Base-by-base conservation (phyloP, 2,329 filamentous ascomycete genomes). In the Xylaria sp. region DNA sequence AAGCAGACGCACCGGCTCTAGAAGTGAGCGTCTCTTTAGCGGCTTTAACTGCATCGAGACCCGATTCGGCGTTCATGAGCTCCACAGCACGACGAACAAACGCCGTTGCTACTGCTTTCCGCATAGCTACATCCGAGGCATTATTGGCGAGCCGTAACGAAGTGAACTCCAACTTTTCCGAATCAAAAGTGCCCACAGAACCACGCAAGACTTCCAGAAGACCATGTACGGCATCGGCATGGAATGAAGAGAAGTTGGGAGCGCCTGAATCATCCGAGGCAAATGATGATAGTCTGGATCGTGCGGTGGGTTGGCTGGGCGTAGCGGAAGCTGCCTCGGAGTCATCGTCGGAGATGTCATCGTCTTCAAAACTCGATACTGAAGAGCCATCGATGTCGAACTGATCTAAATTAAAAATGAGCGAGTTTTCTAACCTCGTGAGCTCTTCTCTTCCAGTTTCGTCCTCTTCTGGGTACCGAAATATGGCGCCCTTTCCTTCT, bases 111-210 rank as follows among this genome's bases (percentile, higher is more conserved):
- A 98, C 91, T 18, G 96, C 94, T 40, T 91, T 91, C 53, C 95
- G 92, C 76, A 98, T 93, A 79, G 96, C 92, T 72, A 91, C 87
- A 76, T 97, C 95, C 0, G 93, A 94, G 2, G 96, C 96, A 76
- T 98, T 93, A 75, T 92, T 93, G 63, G 91, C 92, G 79, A 99
- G 93, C 12, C 95, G 91, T n/a, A 98, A 85, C 55, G 93, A 93
- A 84, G 94, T 97, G 71, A 99, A 92, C 79, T 99, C 96, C 40
- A 98, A 88, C 78, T 95, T 93, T 59, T 89, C 88, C 2, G 85
- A 85, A 76, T 97, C 94, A 71, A 97, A 96, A 78, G 97, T 93
- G 12, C 90, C 88, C 16, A 88, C 87, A 13, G 90, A 89, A 25
- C 90, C 91, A 60, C 92, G 91, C 50, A 98, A 85, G 27, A 93